Evolutionary conservation across 169 alveolate species (phyloP), one percentile per base, ranked within the genome.

Genomic region (Cryptosporidium muris): DNA sequence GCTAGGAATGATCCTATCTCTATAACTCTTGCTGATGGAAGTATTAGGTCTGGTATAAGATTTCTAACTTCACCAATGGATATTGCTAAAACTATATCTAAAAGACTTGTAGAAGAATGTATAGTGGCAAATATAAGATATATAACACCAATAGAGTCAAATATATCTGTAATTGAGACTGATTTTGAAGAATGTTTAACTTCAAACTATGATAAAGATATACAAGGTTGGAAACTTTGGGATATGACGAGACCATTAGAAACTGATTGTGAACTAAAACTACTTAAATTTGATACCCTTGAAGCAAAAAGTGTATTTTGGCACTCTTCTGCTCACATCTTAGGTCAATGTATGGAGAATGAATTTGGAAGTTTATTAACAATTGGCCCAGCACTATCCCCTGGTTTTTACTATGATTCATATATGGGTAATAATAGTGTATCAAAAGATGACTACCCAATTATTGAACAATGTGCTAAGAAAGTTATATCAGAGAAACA

Each of bases 271-370:
- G 92, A 94, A 65, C 42, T 97, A 2, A 93, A 94, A 82, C 89
- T 96, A 36, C 92, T 95, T 36, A 95, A 89, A 66, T 96, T 97
- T 80, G 99, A 97, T 51, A 94, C 96, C 43, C 91, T 88, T 53
- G 98, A 96, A 80, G 99, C 99, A 40, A 92, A 96, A 80, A 93
- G 94, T 68, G 96, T 94, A 2, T 98, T 97, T 88, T 98, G 99
- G 99, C 99, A 98, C 89, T 97, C 99, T 6, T 93, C 98, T 25
- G 98, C 99, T 7, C 99, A 98, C 81, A 92, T 97, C 37, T 94
- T 97, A 47, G 99, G 94, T 65, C 66, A 42, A 81, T 56, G 81
- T 38, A 82, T 98, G 64, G 99, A 98, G 89, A 93, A 93, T 52
- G 94, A 90, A 60, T 97, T 90, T 63, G 99, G 99, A 12, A 99